A percentile compares a stretch with the other conserved stretches of the same genome.
phyloP scores from a whole-genome alignment of 2,329 filamentous ascomycete genomes.

The Penicillium sp. region DNA sequence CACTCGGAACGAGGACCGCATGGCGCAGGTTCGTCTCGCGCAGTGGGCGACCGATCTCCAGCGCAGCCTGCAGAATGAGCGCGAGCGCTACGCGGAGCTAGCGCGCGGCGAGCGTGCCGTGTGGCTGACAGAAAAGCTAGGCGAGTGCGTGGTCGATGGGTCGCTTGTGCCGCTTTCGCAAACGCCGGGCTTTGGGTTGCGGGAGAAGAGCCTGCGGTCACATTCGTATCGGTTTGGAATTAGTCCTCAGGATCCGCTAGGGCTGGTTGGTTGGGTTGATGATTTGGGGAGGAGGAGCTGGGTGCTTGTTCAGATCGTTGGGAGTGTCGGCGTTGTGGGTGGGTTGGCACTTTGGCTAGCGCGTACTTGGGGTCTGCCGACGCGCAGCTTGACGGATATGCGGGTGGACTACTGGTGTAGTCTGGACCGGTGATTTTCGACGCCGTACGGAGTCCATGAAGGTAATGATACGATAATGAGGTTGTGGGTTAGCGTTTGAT shows the following conservation, averaged over 20 bases:
- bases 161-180: conserved; percentile 57
- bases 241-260: conserved; percentile 73
- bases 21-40: conserved; percentile 70
- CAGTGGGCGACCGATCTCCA: conserved; percentile 84
- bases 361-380: conserved; percentile 42
- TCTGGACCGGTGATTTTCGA: conserved; percentile 13
- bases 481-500: neutral
- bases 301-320: conserved; percentile 70
- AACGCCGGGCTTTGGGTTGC: conserved; percentile 30
- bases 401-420: conserved; percentile 29
- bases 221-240: conserved; percentile 35
- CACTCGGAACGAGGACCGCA: conserved; percentile 60
- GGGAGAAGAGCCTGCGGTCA: conserved; percentile 24
- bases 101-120: conserved; percentile 64
- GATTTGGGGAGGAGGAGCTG: conserved; percentile 66
- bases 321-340: conserved; percentile 72
- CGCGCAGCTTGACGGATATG: conserved; percentile 33
- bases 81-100: conserved; percentile 66
- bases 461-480: conserved; percentile 1
- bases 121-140: conserved; percentile 68
- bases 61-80: conserved; percentile 71
- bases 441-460: neutral
- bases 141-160: conserved; percentile 68
- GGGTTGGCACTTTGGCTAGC: conserved; percentile 68
- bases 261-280: conserved; percentile 69